Percentiles rank a stretch among this genome's conserved stretches.
Conservation (phyloP, 106 monocot species). For the Xerophyta viscosa region DNA sequence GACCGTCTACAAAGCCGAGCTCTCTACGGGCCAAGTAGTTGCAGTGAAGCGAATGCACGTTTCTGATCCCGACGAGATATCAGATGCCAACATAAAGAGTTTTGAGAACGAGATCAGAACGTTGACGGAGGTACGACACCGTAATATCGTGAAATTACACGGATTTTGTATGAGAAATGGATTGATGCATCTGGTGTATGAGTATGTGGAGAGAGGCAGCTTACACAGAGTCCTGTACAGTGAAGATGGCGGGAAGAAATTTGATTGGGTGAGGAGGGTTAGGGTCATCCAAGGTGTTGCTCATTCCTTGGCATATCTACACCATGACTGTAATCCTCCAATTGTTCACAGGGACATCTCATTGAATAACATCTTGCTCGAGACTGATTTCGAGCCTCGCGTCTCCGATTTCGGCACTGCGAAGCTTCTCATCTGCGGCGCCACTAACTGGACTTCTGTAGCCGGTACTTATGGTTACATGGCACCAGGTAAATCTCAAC, state of each 20-base stretch:
- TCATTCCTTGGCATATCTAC: constrained; percentile 76
- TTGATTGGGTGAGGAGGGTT: constrained; percentile 51
- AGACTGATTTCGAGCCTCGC: constrained; percentile 51
- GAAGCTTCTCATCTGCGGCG: constrained; percentile 16
- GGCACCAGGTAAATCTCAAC: constrained; percentile 66
- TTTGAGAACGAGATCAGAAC: constrained; percentile 71
- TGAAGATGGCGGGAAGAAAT: constrained; percentile 35
- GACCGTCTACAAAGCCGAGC: constrained; percentile 63
- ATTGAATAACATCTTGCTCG: constrained; percentile 67
- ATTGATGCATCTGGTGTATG: constrained; percentile 66
- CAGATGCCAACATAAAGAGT: constrained; percentile 30
- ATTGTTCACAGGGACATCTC: constrained; percentile 72
- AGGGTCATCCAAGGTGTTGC: constrained; percentile 58
- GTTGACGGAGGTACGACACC: constrained; percentile 64
- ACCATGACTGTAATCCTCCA: constrained; percentile 53
- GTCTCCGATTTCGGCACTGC: constrained; percentile 49
- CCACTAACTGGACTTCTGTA: constrained; percentile 54
- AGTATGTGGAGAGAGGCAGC: constrained; percentile 65
- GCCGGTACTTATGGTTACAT: constrained; percentile 87
- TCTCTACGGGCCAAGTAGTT: constrained; percentile 26
- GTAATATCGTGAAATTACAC: constrained; percentile 75
- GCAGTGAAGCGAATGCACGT: constrained; percentile 65
- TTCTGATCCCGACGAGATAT: constrained; percentile 13
- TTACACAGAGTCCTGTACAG: constrained; percentile 56
- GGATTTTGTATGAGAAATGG: constrained; percentile 55